Base-by-base conservation (phyloP, 2,329 filamentous ascomycete genomes). In the Penicillium griseofulvum region DNA sequence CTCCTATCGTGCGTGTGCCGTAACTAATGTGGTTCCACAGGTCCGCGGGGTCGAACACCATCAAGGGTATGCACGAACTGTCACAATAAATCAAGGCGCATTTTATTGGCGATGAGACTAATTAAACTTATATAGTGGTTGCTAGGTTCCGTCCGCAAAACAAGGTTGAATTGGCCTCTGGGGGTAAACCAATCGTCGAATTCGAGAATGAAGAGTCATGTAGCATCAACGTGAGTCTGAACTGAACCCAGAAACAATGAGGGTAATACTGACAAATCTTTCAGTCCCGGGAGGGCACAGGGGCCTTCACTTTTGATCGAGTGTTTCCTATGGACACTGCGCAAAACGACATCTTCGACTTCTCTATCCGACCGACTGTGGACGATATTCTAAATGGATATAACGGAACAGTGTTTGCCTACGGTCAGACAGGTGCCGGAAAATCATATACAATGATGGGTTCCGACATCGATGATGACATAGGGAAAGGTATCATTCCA, bases 361-460 rank as follows among this genome's bases (percentile, higher is more conserved):
- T 94, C 79, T 97, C 94, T 39, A 97, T 99, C 75, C 87, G 89
- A 62, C 85, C 90, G 26, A 97, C 94, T 19, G 94, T 99, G 65
- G 93, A 97, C 78, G 94, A 97, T 74, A 97, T 99, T 65, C 83
- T 99, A 63, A 96, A 97, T 77, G 94, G 94, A 63, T 99, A 99
- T 84, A 99, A 99, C 79, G 94, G 93, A 71, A 97, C 93, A 14
- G 93, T 99, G 65, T 97, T 99, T 69, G 94, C 94, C 60, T 99
- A 99, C 74, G 94, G 94, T 63, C 94, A 97, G 81, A 99, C 94
- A 0, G 94, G 94, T 75, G 92, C 93, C 12, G 94, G 94, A 81
- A 99, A 99, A 81, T 97, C 94, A 22, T 97, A 96, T 74, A 97
- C 94, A 50, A 99, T 99, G 94, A 96, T 95, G 91, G 90, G 90